Conservation (phyloP, 129 eudicot genomes). For the Daucus carota region DNA sequence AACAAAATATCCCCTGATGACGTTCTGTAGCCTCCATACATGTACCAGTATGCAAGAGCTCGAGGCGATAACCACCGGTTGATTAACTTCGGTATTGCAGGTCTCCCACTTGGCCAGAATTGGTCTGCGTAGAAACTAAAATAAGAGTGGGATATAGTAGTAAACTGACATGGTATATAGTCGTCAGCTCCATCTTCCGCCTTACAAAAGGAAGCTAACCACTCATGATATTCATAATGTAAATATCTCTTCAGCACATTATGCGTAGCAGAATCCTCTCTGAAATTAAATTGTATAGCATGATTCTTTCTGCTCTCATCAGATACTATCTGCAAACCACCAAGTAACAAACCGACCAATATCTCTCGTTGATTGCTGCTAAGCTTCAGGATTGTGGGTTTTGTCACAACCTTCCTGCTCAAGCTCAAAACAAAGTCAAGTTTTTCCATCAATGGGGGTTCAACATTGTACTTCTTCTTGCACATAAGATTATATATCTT, state of each 20-base stretch:
- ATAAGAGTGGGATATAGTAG: conserved; percentile 56
- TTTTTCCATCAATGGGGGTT: conserved; percentile 49
- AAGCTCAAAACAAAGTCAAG: conserved; percentile 48
- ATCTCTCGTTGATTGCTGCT: conserved; percentile 76
- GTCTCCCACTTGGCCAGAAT: conserved; percentile 66
- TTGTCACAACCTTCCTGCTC: conserved; percentile 35
- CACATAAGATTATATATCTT: conserved; percentile 53
- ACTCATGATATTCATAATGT: conserved; percentile 57
- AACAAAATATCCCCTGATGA: conserved; percentile 74
- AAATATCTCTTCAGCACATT: conserved; percentile 44
- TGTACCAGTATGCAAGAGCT: conserved; percentile 96
- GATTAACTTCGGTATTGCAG: conserved; percentile 63
- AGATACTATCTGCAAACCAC: conserved; percentile 57
- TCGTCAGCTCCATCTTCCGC: conserved; percentile 27
- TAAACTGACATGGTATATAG: conserved; percentile 26
- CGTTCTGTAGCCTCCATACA: conserved; percentile 83
- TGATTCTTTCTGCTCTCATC: conserved; percentile 48
- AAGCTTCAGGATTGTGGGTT: conserved; percentile 44
- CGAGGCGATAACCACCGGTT: conserved; percentile 88
- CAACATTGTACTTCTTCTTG: conserved; percentile 59
- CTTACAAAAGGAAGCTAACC: conserved; percentile 45
- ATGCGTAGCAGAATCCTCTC: conserved; percentile 42
- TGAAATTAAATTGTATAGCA: conserved; percentile 48
- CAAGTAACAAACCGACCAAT: conserved; percentile 68
- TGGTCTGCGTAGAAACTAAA: conserved; percentile 75